phyloP scores from a whole-genome alignment of 257 asterid species.

The Solanum megistacrolobum region DNA sequence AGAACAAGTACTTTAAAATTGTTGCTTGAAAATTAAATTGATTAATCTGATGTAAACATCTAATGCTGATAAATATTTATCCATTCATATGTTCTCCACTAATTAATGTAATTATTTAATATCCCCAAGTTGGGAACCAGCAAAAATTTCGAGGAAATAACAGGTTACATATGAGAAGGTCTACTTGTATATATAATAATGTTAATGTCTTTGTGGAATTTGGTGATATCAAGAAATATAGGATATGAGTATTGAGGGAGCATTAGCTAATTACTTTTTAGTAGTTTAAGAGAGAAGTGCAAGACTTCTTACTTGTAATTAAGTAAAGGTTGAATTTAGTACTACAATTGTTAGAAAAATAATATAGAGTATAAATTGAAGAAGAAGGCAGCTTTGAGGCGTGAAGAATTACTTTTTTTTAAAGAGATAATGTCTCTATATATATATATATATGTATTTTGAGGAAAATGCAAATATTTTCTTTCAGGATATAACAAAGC shows the following conservation, averaged over 20 bases:
- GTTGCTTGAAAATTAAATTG: neutral
- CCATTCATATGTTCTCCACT: neutral
- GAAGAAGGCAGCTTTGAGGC: accelerated
- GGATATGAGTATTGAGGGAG: neutral
- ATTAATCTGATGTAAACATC: neutral
- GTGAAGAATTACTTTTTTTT: too few species aligned
- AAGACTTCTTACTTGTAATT: neutral
- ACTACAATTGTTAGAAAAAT: neutral
- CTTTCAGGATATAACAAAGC: too few species aligned
- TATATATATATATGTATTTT: too few species aligned
- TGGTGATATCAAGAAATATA: neutral
- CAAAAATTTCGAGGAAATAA: neutral
- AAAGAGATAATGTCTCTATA: too few species aligned
- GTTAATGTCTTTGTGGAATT: neutral
- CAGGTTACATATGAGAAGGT: neutral
- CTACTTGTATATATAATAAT: neutral
- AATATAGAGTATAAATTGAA: too few species aligned
- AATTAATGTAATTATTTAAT: neutral
- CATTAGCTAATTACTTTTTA: neutral
- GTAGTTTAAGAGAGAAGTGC: neutral
- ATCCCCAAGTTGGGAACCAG: neutral
- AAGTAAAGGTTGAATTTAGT: neutral
- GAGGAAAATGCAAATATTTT: accelerated
- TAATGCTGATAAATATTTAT: neutral
- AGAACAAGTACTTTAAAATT: neutral